Conservation (phyloP, 192 early-diverging fungal genomes). For the Phlyctochytrium arcticum region DNA sequence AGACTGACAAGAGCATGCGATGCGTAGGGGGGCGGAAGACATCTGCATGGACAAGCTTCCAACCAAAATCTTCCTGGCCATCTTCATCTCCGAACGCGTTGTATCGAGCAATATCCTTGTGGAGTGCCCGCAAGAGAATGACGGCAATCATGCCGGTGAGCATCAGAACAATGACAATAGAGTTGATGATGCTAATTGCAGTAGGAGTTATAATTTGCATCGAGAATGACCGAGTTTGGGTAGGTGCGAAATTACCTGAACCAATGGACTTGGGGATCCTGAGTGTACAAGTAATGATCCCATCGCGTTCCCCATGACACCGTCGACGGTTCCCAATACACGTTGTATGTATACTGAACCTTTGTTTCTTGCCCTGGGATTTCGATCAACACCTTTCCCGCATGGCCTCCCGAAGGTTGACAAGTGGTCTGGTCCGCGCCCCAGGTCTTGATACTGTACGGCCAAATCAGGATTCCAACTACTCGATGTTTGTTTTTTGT, state of each 20-base stretch:
- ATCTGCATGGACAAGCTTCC: constrained; percentile 64
- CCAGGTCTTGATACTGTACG: constrained; percentile 49
- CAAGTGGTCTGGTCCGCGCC: constrained; percentile 3
- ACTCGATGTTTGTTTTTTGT: constrained; percentile 65
- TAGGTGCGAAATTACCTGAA: constrained; percentile 34
- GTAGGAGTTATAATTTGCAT: background rate
- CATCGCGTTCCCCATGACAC: constrained; percentile 54
- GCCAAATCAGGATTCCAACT: constrained; percentile 80
- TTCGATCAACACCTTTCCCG: background rate
- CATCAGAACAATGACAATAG: constrained; percentile 54
- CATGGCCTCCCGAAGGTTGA: background rate
- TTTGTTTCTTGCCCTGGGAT: constrained; percentile 18
- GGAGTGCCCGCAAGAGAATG: constrained; percentile 53
- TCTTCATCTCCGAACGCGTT: constrained; percentile 50
- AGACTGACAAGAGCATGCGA: constrained; percentile 48
- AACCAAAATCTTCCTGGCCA: constrained; percentile 60
- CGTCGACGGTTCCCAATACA: constrained; percentile 39
- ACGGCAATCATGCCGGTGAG: constrained; percentile 56
- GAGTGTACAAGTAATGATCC: constrained; percentile 54
- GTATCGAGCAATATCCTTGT: constrained; percentile 59
- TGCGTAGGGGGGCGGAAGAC: constrained; percentile 54
- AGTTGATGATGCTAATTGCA: constrained; percentile 60
- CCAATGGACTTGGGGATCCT: constrained; percentile 56
- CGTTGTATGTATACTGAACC: constrained; percentile 47
- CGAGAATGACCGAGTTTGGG: background rate